Conservation (phyloP, 345 rosid genomes). For the Abelmoschus esculentus region DNA sequence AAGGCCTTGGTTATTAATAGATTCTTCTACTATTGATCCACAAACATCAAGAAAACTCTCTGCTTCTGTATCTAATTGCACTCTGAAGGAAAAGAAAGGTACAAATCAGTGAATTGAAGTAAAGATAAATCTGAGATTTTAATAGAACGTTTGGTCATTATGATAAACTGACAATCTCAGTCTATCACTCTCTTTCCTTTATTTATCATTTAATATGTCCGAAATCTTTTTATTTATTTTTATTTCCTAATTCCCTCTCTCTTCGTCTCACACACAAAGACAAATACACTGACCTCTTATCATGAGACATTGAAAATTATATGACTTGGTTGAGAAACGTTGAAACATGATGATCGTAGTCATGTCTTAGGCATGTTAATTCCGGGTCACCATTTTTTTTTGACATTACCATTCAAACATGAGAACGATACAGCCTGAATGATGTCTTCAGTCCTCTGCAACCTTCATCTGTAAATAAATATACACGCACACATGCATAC, state of each 20-base stretch:
- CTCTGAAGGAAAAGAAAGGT: slow-evolving; percentile 59
- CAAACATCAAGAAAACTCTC: slow-evolving; percentile 72
- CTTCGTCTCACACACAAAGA: neutral
- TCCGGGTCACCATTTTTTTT: neutral
- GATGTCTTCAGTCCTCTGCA: neutral
- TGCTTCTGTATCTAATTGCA: slow-evolving; percentile 44
- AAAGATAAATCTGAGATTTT: neutral
- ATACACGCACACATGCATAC: neutral
- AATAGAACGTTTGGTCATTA: neutral
- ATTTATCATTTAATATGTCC: neutral
- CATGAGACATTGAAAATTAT: neutral
- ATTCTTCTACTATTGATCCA: slow-evolving; percentile 93
- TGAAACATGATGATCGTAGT: neutral
- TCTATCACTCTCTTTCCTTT: neutral
- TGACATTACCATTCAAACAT: neutral
- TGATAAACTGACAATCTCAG: neutral
- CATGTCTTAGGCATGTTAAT: neutral
- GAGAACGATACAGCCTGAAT: neutral
- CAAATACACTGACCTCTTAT: neutral
- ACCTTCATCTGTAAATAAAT: neutral
- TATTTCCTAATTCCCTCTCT: neutral
- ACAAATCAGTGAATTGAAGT: slow-evolving; percentile 7
- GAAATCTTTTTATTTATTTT: neutral
- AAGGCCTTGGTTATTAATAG: slow-evolving; percentile 58
- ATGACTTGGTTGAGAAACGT: neutral